phyloP scores from a whole-genome alignment of 2,329 filamentous ascomycete species.

The Cytospora leucostoma region DNA sequence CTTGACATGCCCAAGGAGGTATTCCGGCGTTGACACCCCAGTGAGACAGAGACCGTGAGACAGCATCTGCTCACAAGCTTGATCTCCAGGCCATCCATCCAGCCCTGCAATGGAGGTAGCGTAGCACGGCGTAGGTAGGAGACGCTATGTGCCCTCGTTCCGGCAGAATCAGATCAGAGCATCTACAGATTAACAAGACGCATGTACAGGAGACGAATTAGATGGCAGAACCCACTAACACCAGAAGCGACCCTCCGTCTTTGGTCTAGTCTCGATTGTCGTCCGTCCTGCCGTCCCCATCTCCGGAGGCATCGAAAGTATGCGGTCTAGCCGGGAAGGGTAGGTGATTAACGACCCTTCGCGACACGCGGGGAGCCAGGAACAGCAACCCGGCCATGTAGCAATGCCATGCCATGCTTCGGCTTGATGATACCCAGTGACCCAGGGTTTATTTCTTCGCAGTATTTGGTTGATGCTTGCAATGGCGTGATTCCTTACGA shows the following conservation, averaged over 20 bases:
- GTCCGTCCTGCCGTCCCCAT: constrained; percentile 9
- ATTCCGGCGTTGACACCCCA: too few species aligned
- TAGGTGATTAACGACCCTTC: constrained; percentile 19
- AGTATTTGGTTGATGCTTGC: background rate
- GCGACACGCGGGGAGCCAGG: constrained; percentile 4
- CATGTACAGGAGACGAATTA: background rate
- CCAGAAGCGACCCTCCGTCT: constrained; percentile 23
- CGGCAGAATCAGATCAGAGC: background rate
- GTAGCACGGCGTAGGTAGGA: too few species aligned
- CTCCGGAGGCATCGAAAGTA: constrained; percentile 11
- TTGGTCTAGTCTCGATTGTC: constrained; percentile 21
- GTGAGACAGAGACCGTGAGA: too few species aligned
- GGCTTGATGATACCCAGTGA: background rate
- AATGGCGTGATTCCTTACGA: constrained; percentile 20
- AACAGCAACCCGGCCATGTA: background rate
- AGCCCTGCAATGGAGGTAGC: too few species aligned
- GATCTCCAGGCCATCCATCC: too few species aligned
- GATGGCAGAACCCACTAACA: background rate
- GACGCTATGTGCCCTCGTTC: too few species aligned
- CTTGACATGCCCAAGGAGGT: background rate
- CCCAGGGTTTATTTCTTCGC: background rate
- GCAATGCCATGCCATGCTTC: background rate
- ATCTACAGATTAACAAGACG: background rate
- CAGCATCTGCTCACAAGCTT: too few species aligned
- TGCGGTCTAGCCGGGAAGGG: constrained; percentile 19